These are phyloP conservation scores for Ophiostoma tasmaniense DNA, from an alignment of 2,329 filamentous ascomycete species.

Conservation along the genomic window DNA sequence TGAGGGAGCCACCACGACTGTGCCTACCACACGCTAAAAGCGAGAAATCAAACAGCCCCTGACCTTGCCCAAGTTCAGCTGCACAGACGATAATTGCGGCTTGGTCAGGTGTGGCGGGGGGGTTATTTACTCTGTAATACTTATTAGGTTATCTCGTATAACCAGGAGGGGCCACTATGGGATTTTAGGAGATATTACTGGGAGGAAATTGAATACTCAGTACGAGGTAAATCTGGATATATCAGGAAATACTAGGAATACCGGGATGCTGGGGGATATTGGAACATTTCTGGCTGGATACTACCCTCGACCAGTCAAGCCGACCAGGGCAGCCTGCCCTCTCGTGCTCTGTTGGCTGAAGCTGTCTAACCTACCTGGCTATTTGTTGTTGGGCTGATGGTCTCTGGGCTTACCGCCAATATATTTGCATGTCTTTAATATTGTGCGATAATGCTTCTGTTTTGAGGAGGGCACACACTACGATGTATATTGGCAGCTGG, in stretches of 20 bases:
- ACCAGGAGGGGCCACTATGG: background rate
- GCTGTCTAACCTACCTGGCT: background rate
- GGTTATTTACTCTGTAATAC: background rate
- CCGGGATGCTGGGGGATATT: too few relatives aligned
- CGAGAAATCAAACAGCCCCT: slow-evolving; percentile 14
- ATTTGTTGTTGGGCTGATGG: background rate
- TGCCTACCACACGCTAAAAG: slow-evolving; percentile 2
- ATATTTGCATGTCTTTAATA: background rate
- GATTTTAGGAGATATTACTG: background rate
- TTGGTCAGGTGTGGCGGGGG: slow-evolving; percentile 3
- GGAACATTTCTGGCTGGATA: background rate
- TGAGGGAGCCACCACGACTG: slow-evolving; percentile 2
- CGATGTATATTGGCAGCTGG: background rate
- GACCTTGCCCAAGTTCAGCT: slow-evolving; percentile 13
- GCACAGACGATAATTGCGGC: background rate
- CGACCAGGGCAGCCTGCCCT: background rate
- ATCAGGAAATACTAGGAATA: background rate
- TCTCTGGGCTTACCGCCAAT: background rate
- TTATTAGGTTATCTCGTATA: background rate
- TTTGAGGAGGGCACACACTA: background rate
- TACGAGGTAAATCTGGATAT: too few relatives aligned
- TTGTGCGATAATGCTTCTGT: background rate
- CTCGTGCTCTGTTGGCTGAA: slow-evolving; percentile 1
- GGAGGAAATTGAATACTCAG: background rate
- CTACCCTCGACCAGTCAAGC: background rate